Conservation (phyloP, 1,284 basidiomycete species). For the Cutaneotrichosporon mucoides region DNA sequence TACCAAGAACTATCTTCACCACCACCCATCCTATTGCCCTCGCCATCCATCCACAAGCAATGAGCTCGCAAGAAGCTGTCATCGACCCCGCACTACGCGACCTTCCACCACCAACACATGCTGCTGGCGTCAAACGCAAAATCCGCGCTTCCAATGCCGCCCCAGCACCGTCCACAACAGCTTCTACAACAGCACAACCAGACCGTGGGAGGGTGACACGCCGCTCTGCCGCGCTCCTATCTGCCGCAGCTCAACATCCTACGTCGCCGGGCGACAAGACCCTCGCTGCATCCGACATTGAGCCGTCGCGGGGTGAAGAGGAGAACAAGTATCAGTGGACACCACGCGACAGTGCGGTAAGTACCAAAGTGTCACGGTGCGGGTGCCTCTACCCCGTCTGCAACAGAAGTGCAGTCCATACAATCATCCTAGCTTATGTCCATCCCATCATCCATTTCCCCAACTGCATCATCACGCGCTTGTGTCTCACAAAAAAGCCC, state of each 20-base stretch:
- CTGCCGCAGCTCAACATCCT: neutral
- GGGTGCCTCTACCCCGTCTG: slow-evolving; percentile 3
- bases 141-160: neutral
- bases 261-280: slow-evolving; percentile 1
- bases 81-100: slow-evolving; percentile 16
- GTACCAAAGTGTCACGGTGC: neutral
- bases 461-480: neutral
- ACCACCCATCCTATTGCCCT: neutral
- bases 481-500: neutral
- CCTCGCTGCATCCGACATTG: slow-evolving; percentile 5
- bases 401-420: neutral
- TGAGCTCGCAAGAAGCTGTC: slow-evolving; percentile 7
- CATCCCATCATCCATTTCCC: neutral
- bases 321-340: slow-evolving; percentile 32
- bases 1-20: neutral
- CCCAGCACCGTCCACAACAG: neutral
- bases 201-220: slow-evolving; percentile 3
- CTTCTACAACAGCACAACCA: neutral
- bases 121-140: slow-evolving; percentile 15
- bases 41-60: neutral
- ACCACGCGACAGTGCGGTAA: slow-evolving; percentile 10
- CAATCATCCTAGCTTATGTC: neutral
- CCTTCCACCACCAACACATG: slow-evolving; percentile 3
- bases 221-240: slow-evolving; percentile 4
- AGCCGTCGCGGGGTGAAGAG: slow-evolving; percentile 35